Evolutionary conservation across 75 land plant species (phyloP), one percentile per base, ranked within the genome.

Genomic region (Gnetum montanum): DNA sequence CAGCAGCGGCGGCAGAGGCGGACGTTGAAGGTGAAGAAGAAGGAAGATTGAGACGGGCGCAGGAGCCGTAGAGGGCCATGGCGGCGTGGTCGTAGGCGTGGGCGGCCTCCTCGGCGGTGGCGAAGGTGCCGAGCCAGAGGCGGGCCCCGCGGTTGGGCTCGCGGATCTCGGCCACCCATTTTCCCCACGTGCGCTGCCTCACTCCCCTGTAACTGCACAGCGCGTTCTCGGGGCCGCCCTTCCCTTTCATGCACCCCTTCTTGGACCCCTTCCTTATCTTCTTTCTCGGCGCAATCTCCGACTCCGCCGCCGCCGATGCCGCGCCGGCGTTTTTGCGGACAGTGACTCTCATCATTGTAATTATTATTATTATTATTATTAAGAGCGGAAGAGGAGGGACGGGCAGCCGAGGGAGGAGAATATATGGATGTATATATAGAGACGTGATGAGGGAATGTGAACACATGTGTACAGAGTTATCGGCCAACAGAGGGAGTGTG

Each of bases 241-340:
- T 84, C 19, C 88, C 88, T 60, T 73, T 81, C 85, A 84, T 84
- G 77, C 88, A 81, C 8, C 85, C 85, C 46, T 84, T 84, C 58
- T 71, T 76, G 28, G 80, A 76, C 20, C 88, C 53, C 44, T 69
- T 34, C 28, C 58, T 38, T 22, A 34, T 50, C 54, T 50, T 31
- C 34, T 50, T 50, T 34, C 31, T 50, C 20, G 54, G 54, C 1
- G 22, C 34, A 50, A 46, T 22, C 22, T 3, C 48, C 48, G 24
- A n/a, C n/a, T n/a, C n/a, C n/a, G n/a, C n/a, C n/a, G n/a, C n/a
- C n/a, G n/a, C n/a, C n/a, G n/a, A n/a, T n/a, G n/a, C n/a, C n/a
- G n/a, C n/a, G n/a, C n/a, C n/a, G n/a, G n/a, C n/a, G n/a, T n/a
- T n/a, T n/a, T n/a, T n/a, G n/a, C n/a, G n/a, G n/a, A n/a, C n/a